A percentile compares a stretch with the other conserved stretches of the same genome.
phyloP scores from a whole-genome alignment of 306 rosid species.

The Datisca glomerata region DNA sequence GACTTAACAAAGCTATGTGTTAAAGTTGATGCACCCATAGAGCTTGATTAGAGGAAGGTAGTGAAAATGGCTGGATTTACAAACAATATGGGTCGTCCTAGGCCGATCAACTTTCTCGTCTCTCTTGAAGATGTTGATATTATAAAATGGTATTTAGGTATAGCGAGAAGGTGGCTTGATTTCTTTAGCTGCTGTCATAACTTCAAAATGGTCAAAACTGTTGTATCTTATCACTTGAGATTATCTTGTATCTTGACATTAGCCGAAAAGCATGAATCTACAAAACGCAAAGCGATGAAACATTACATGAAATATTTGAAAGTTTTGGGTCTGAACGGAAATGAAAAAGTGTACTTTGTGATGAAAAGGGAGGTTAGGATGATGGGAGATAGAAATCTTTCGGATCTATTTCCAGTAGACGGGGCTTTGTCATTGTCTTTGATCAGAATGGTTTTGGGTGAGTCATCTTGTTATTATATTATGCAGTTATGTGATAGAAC shows the following conservation, averaged over 20 bases:
- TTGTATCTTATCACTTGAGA: slow-evolving; percentile 75
- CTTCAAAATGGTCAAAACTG: slow-evolving; percentile 69
- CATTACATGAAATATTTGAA: slow-evolving; percentile 80
- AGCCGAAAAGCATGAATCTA: slow-evolving; percentile 84
- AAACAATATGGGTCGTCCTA: slow-evolving; percentile 80
- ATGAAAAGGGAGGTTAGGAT: slow-evolving; percentile 78
- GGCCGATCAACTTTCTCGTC: slow-evolving; percentile 49
- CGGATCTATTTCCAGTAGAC: slow-evolving; percentile 75
- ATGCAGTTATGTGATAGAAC: slow-evolving; percentile 72
- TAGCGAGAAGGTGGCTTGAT: slow-evolving; percentile 83
- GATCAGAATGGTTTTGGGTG: slow-evolving; percentile 66
- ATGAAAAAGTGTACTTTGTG: slow-evolving; percentile 61
- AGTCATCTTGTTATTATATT: slow-evolving; percentile 41
- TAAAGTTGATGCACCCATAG: slow-evolving; percentile 76
- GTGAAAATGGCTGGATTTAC: slow-evolving; percentile 76
- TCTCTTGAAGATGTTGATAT: slow-evolving; percentile 74
- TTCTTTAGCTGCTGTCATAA: slow-evolving; percentile 80
- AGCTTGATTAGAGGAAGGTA: slow-evolving; percentile 50
- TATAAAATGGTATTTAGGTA: slow-evolving; percentile 80
- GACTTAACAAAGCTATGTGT: slow-evolving; percentile 73
- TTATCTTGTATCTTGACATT: slow-evolving; percentile 83
- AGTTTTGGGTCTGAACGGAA: slow-evolving; percentile 47
- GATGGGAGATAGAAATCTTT: slow-evolving; percentile 78
- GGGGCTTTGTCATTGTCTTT: slow-evolving; percentile 52
- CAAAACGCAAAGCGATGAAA: slow-evolving; percentile 63